These are phyloP conservation scores for Ophiocordyceps robertsii DNA, from an alignment of 2,329 filamentous ascomycete genomes.

Conservation along the genomic window DNA sequence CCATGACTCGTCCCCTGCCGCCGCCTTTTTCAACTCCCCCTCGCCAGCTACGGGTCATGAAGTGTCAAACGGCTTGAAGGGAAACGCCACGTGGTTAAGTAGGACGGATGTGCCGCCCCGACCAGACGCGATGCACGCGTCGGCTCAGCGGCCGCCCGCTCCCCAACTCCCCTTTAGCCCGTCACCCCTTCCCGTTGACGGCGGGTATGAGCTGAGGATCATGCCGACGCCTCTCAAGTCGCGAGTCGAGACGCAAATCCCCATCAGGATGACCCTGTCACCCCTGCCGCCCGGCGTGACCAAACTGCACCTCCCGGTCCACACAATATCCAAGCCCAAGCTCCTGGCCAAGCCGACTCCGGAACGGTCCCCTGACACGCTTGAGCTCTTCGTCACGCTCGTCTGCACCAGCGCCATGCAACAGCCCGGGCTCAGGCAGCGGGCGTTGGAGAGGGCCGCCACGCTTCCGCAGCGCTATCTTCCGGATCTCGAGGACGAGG, in stretches of 20 bases:
- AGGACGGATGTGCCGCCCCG: conserved; percentile 11
- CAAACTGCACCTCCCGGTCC: conserved; percentile 71
- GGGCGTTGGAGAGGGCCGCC: conserved; percentile 48
- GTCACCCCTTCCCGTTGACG: conserved; percentile 15
- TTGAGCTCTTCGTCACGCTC: conserved; percentile 68
- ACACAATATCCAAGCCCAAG: conserved; percentile 92
- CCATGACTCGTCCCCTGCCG: conserved; percentile 36
- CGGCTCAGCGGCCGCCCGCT: conserved; percentile 14
- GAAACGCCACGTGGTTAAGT: conserved; percentile 22
- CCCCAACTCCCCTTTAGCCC: conserved; percentile 8
- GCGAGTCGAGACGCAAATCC: conserved; percentile 92
- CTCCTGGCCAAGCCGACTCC: conserved; percentile 62
- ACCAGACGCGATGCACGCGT: conserved; percentile 11
- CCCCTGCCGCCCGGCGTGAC: conserved; percentile 63
- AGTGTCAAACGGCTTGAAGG: conserved; percentile 19
- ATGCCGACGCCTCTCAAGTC: conserved; percentile 66
- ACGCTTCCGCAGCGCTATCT: conserved; percentile 23
- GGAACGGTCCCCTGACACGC: conserved; percentile 54
- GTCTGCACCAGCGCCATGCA: conserved; percentile 91
- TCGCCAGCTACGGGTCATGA: conserved; percentile 28
- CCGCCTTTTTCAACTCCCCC: conserved; percentile 31
- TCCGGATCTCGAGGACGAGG: conserved; percentile 35
- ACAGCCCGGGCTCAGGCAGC: conserved; percentile 49
- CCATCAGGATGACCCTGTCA: conserved; percentile 67
- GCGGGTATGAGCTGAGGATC: conserved; percentile 37